These are phyloP conservation scores for Hansenula anomala DNA, from an alignment of 1,139 yeast genomes.

Conservation along the genomic window DNA sequence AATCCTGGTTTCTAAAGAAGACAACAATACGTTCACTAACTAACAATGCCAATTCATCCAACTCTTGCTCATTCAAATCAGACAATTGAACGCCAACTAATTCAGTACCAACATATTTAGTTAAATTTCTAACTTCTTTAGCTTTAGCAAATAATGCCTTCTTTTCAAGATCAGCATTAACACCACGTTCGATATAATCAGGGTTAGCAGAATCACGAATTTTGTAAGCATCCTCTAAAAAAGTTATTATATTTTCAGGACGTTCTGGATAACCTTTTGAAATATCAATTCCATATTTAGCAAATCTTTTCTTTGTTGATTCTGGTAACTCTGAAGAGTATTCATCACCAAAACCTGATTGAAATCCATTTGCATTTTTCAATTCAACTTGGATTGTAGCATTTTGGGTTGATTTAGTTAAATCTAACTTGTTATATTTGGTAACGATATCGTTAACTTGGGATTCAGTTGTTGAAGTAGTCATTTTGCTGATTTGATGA, in stretches of 20 bases:
- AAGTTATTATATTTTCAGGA: conserved; percentile 39
- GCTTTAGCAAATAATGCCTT: conserved; percentile 46
- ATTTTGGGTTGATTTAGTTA: background rate
- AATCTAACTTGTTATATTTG: background rate
- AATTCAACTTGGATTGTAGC: background rate
- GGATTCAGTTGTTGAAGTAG: background rate
- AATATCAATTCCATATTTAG: conserved; percentile 33
- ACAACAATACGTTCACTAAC: conserved; percentile 47
- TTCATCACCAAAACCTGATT: conserved; percentile 1
- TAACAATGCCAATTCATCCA: conserved; percentile 47
- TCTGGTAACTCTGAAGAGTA: conserved; percentile 28
- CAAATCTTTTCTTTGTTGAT: conserved; percentile 29
- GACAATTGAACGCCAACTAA: conserved; percentile 46
- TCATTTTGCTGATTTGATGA: background rate
- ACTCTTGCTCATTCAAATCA: conserved; percentile 44
- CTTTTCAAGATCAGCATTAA: conserved; percentile 47
- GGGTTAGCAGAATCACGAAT: conserved; percentile 34
- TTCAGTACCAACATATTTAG: conserved; percentile 48
- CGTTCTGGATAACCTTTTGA: conserved; percentile 39
- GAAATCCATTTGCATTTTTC: background rate
- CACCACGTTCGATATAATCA: conserved; percentile 39
- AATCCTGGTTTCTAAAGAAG: conserved; percentile 41
- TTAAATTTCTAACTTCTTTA: conserved; percentile 37
- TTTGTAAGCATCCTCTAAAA: conserved; percentile 43
- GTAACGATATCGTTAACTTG: background rate